phyloP scores from a whole-genome alignment of 306 rosid genomes.

The Notholithocarpus densiflorus region DNA sequence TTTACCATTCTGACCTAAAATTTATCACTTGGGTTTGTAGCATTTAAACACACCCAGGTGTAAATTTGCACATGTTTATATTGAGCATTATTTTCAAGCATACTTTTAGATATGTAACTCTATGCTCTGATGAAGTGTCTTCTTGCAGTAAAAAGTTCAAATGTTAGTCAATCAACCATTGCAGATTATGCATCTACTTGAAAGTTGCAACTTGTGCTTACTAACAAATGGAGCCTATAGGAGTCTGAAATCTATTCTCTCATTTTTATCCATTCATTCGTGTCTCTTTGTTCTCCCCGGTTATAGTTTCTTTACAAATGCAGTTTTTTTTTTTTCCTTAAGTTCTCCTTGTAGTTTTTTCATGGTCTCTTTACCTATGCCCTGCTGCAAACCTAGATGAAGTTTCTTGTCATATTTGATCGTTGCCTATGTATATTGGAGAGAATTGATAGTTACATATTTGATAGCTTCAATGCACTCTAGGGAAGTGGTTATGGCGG shows the following conservation, averaged over 20 bases:
- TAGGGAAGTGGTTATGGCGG: too few species aligned
- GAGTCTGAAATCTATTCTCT: background rate
- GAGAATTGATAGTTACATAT: background rate
- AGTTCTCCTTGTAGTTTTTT: background rate
- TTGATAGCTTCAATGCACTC: background rate
- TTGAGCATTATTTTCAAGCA: conserved; percentile 7
- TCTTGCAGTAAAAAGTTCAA: background rate
- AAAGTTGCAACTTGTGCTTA: background rate
- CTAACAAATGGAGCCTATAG: background rate
- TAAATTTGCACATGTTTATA: conserved; percentile 1
- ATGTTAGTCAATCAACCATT: background rate
- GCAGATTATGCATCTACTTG: conserved; percentile 11
- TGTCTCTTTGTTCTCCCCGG: background rate
- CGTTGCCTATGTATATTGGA: too few species aligned
- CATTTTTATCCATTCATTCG: background rate
- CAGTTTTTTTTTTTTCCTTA: background rate
- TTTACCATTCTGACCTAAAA: background rate
- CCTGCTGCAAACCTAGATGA: background rate
- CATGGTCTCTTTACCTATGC: background rate
- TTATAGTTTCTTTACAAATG: background rate
- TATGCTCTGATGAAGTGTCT: conserved; percentile 3
- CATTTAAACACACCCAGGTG: background rate
- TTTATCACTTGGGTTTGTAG: conserved; percentile 9
- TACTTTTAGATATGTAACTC: conserved; percentile 10
- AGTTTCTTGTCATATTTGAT: background rate